phyloP scores from a whole-genome alignment of 1,139 yeast genomes.

The Candida gigantensis region DNA sequence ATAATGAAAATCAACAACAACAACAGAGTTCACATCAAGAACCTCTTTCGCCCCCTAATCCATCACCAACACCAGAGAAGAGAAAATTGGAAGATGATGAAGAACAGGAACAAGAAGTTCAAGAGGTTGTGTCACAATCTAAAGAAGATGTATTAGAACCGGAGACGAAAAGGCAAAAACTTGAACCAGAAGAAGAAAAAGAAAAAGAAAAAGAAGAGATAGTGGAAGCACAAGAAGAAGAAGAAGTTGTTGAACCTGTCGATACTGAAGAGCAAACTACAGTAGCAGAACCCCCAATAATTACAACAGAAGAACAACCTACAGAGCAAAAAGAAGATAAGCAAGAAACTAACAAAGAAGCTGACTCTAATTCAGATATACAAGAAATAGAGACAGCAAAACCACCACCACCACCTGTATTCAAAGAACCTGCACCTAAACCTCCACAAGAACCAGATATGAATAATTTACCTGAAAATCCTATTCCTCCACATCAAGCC shows the following conservation, averaged over 20 bases:
- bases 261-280: too few relatives aligned
- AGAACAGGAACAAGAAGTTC: too few relatives aligned
- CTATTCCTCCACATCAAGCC: slow-evolving; percentile 86
- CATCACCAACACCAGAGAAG: slow-evolving; percentile 46
- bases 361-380: slow-evolving; percentile 2
- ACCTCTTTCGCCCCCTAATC: slow-evolving; percentile 50
- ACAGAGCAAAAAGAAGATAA: slow-evolving; percentile 2
- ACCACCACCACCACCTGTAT: slow-evolving; percentile 7
- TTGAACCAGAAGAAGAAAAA: too few relatives aligned
- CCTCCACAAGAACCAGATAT: slow-evolving; percentile 74
- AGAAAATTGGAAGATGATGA: slow-evolving; percentile 27
- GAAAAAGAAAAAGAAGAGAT: too few relatives aligned
- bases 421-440: slow-evolving; percentile 64
- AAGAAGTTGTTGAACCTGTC: neutral
- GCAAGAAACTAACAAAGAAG: neutral
- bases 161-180: too few relatives aligned
- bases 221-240: neutral
- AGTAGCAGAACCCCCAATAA: too few relatives aligned
- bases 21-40: slow-evolving; percentile 17
- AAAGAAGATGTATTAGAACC: too few relatives aligned
- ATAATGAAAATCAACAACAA: neutral
- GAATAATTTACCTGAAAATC: slow-evolving; percentile 62
- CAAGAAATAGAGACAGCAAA: slow-evolving; percentile 4
- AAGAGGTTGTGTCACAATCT: too few relatives aligned
- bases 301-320: too few relatives aligned